Evolutionary conservation across 805 yeast genomes (phyloP), one percentile per base, ranked within the genome.

Genomic region (Candida ipomoeae): DNA sequence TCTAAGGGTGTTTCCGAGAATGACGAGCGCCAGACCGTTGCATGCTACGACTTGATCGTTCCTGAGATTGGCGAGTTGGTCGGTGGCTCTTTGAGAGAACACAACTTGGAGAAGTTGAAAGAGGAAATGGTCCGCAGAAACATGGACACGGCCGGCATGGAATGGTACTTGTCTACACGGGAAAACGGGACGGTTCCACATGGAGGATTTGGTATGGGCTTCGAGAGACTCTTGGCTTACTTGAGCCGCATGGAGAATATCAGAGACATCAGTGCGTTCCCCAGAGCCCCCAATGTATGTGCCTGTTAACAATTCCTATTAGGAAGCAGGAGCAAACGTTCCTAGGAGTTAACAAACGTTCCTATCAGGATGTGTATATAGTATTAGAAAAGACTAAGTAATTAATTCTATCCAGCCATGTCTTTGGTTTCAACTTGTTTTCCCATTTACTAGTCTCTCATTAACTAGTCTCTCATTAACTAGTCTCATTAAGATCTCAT

Each of bases 201-300:
- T 64, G 99, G 99, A 44, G 99, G 99, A 0, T 94, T 86, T 68
- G 99, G 99, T 0, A 73, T 94, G 74, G 99, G 99, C 0, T 82
- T 91, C 57, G 99, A 94, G 65, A 73, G 99, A 52, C 68, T 94
- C 31, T 65, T 94, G 14, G 82, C 86, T 48, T 91, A 84, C 57
- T 69, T 90, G 49, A 76, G 83, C 6, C 89, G 84, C 3, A 74
- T 85, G 17, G 91, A 85, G 31, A 94, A 91, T 62, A 81, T 94
- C 40, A 78, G 87, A 57, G 99, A 94, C 60, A 87, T 87, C 7
- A 83, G 88, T 20, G 89, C 96, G 1, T 91, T 92, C 64, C 91
- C 96, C 2, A 73, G 99, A 56, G 81, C 85, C 44, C 84, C 83
- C 0, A 63, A 59, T 10, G 54, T 60, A 18, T 73, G 75, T 50